Base-by-base conservation (phyloP, 257 asterid species). In the Verbascum thapsus region DNA sequence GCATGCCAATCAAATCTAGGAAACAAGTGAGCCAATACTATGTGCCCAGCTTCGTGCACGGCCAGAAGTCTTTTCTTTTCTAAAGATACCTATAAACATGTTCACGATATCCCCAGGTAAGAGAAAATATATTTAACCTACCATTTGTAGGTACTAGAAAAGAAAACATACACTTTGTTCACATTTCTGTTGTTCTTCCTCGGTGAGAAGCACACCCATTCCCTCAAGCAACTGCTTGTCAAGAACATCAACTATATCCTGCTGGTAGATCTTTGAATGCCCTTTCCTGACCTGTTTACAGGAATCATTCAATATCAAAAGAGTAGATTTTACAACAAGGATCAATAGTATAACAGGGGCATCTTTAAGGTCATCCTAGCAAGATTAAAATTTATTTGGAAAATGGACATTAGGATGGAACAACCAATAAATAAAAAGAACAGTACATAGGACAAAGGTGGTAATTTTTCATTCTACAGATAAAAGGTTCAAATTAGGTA, bases 221-320 rank as follows among this genome's bases (percentile, higher is more conserved):
- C 99, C 99, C 80, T 92, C 99, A 34, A 92, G 99, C 81, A 92
- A 79, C 75, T 89, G 97, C 82, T 92, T 92, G 80, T 92, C 97
- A 87, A 92, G 73, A 20, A 92, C 99, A 75, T 92, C 96, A 64
- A 83, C 68, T 44, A 92, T 82, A 80, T 92, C 99, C 73, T 90
- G 88, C 78, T 92, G 96, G 73, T 8, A 71, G 80, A 92, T 89
- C 81, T 76, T 84, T 39, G 94, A 69, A 74, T 85, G 84, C 66
- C 90, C 94, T 78, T 87, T 89, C 73, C 99, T 82, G 58, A 92
- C 95, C 99, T 92, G 83, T 63, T 66, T 69, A 44, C 66, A 66
- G 35, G 10, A 49, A 53, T 20, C 58, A 54, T 42, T 66, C 26
- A 41, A 35, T 34, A 69, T 53, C 35, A 39, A 64, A n/a, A 53